Percentiles rank a stretch among this genome's conserved stretches.
Evolutionary conservation across 2,329 filamentous ascomycete species (phyloP).

Genomic region (Ceratocystis lukuohia): DNA sequence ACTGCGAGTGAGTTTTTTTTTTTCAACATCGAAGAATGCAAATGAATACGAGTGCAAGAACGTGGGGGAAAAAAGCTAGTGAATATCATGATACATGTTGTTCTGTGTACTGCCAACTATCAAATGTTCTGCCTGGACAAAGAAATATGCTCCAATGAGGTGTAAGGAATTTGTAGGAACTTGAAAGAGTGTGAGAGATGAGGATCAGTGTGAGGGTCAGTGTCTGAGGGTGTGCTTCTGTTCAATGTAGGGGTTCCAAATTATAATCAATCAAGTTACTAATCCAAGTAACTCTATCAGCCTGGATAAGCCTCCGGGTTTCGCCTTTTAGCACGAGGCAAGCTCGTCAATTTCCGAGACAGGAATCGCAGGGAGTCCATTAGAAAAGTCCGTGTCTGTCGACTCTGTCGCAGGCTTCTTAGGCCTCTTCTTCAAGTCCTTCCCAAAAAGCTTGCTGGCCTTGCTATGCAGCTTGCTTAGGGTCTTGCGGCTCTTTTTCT

Average conservation of each 20-base stretch:
- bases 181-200: neutral
- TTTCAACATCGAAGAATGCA: slow-evolving; percentile 2
- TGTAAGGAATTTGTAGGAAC: neutral
- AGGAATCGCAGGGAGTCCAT: slow-evolving; percentile 16
- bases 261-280: slow-evolving; percentile 7
- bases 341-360: slow-evolving; percentile 13
- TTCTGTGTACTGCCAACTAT: slow-evolving; percentile 16
- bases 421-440: slow-evolving; percentile 11
- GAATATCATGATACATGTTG: slow-evolving; percentile 14
- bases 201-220: neutral
- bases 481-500: slow-evolving; percentile 10
- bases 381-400: slow-evolving; percentile 7
- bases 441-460: slow-evolving; percentile 16
- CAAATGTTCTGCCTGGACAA: slow-evolving; percentile 6
- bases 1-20: neutral
- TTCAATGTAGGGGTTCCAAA: neutral
- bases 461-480: slow-evolving; percentile 10
- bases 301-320: neutral
- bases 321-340: slow-evolving; percentile 3
- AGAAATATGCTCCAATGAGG: slow-evolving; percentile 7
- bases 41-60: slow-evolving; percentile 7
- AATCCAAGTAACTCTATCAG: neutral
- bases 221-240: neutral
- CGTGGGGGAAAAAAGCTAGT: neutral
- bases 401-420: slow-evolving; percentile 1